A percentile compares a stretch with the other conserved stretches of the same genome.
These are phyloP conservation scores for Podaxis sp. DNA, from an alignment of 768 basidiomycete species.

Conservation along the genomic window DNA sequence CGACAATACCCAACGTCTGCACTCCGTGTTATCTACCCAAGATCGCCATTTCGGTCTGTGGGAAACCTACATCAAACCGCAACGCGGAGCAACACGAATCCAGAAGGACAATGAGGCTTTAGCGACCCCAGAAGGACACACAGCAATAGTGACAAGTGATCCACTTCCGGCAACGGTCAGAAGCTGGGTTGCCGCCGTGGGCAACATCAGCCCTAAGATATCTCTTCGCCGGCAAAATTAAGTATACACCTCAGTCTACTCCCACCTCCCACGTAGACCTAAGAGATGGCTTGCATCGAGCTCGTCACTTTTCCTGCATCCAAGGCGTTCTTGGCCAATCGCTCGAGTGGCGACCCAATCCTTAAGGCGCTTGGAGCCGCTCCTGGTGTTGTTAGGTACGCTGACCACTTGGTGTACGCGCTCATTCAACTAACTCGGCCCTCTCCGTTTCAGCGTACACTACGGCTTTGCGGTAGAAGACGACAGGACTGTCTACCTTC, in stretches of 20 bases:
- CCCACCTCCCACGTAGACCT: background rate
- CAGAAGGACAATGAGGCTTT: too few relatives aligned
- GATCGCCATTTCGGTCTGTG: too few relatives aligned
- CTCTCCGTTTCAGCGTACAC: background rate
- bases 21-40: too few relatives aligned
- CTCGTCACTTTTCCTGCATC: background rate
- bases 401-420: background rate
- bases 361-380: background rate
- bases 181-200: too few relatives aligned
- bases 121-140: too few relatives aligned
- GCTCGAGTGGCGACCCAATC: background rate
- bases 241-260: background rate
- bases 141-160: too few relatives aligned
- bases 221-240: background rate
- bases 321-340: background rate
- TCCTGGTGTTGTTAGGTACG: background rate
- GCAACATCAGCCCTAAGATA: background rate
- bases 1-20: too few relatives aligned
- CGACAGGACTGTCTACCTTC: background rate
- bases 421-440: background rate
- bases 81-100: too few relatives aligned
- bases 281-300: background rate
- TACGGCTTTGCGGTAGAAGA: background rate
- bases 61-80: too few relatives aligned
- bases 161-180: too few relatives aligned